phyloP scores from a whole-genome alignment of 2,329 filamentous ascomycete genomes.

The Stachybotrys echinatus region DNA sequence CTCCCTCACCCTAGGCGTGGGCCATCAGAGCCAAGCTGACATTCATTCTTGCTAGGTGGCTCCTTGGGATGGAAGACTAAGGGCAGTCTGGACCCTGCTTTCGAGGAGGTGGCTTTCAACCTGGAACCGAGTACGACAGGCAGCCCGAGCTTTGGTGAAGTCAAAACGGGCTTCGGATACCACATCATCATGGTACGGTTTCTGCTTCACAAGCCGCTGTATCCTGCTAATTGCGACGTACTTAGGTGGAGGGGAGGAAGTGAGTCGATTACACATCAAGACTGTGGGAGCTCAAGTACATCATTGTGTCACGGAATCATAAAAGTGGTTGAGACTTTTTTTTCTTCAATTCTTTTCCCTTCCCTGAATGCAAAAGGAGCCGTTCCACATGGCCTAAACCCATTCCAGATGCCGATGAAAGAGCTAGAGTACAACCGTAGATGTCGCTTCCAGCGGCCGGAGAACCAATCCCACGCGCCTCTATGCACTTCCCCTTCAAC shows the following conservation, averaged over 20 bases:
- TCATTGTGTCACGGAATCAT: too few relatives aligned
- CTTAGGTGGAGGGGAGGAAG: conserved; percentile 36
- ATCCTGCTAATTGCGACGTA: not conserved
- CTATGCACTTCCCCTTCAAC: conserved; percentile 33
- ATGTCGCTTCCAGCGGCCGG: conserved; percentile 26
- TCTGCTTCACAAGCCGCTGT: not conserved
- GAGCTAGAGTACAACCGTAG: conserved; percentile 41
- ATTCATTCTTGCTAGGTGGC: conserved; percentile 45
- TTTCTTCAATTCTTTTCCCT: not conserved
- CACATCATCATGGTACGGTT: conserved; percentile 69
- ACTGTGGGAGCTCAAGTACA: too few relatives aligned
- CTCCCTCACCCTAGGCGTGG: too few relatives aligned
- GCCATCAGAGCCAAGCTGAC: conserved; percentile 7
- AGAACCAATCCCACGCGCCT: conserved; percentile 9
- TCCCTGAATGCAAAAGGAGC: conserved; percentile 3
- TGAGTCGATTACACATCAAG: conserved; percentile 9
- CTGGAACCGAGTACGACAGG: conserved; percentile 61
- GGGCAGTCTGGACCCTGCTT: conserved; percentile 60
- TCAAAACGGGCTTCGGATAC: conserved; percentile 71
- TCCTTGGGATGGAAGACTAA: conserved; percentile 68
- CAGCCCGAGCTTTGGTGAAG: conserved; percentile 62
- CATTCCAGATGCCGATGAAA: conserved; percentile 41
- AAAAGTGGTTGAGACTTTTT: too few relatives aligned
- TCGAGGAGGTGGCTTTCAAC: conserved; percentile 67
- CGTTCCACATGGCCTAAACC: conserved; percentile 26